Evolutionary conservation across 2,329 filamentous ascomycete genomes (phyloP).

Genomic region (Meredithiella fracta): DNA sequence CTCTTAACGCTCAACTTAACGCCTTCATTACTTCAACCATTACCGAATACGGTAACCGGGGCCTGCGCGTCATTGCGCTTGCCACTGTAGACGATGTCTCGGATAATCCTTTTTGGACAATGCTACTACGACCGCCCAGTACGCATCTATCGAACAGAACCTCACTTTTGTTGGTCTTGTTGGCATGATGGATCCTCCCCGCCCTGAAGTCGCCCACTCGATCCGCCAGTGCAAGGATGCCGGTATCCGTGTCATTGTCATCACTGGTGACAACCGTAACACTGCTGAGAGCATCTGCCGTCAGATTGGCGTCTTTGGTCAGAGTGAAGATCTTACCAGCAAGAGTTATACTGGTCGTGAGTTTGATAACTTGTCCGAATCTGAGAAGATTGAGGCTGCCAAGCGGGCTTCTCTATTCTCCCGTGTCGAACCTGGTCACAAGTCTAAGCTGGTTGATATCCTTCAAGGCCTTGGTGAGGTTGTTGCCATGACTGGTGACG

Average conservation of each 20-base stretch:
- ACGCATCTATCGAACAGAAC: conserved; percentile 74
- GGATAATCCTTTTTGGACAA: conserved; percentile 49
- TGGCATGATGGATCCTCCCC: conserved; percentile 91
- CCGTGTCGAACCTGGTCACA: conserved; percentile 86
- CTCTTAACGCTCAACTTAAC: conserved; percentile 51
- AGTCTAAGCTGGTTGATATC: conserved; percentile 93
- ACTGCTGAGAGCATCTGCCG: conserved; percentile 96
- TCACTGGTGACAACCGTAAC: conserved; percentile 95
- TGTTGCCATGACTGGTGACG: conserved; percentile 97
- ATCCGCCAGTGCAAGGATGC: conserved; percentile 82
- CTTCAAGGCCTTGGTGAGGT: conserved; percentile 86
- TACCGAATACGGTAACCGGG: conserved; percentile 76
- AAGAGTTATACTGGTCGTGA: conserved; percentile 94
- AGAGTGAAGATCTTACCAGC: conserved; percentile 64
- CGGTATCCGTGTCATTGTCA: conserved; percentile 91
- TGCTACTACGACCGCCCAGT: conserved; percentile 71
- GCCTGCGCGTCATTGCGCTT: conserved; percentile 85
- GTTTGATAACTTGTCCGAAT: conserved; percentile 69
- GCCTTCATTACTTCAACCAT: conserved; percentile 63
- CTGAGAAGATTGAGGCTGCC: conserved; percentile 68
- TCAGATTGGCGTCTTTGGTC: conserved; percentile 83
- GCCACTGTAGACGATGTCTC: conserved; percentile 66
- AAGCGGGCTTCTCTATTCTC: conserved; percentile 84
- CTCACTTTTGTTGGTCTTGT: conserved; percentile 89
- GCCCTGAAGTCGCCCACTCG: conserved; percentile 72